phyloP scores from a whole-genome alignment of 441 rosid species.

The Metrosideros polymorpha region DNA sequence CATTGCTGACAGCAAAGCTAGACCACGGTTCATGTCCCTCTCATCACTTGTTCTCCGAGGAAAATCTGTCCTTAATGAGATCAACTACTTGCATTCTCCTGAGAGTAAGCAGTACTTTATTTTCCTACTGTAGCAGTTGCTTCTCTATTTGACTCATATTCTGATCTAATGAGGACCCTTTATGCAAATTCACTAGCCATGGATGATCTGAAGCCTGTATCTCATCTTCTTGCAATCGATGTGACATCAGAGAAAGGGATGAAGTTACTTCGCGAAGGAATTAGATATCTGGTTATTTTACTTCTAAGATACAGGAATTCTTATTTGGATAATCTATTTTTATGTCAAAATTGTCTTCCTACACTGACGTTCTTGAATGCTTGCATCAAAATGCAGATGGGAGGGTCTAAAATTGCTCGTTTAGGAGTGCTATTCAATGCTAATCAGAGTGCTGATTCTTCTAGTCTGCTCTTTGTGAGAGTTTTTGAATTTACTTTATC shows the following conservation, averaged over 20 bases:
- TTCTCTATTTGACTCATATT: constrained; percentile 10
- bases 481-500: constrained; percentile 57
- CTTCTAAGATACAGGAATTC: background rate
- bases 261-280: constrained; percentile 84
- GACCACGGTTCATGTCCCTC: constrained; percentile 65
- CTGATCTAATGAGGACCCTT: constrained; percentile 1
- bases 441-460: constrained; percentile 37
- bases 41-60: constrained; percentile 50
- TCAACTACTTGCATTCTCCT: constrained; percentile 86
- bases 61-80: constrained; percentile 53
- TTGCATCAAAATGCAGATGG: constrained; percentile 40
- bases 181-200: constrained; percentile 39
- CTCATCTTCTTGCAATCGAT: constrained; percentile 89
- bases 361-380: background rate
- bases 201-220: constrained; percentile 86
- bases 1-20: constrained; percentile 50
- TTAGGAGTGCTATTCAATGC: constrained; percentile 73
- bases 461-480: constrained; percentile 56
- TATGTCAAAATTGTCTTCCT: background rate
- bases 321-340: constrained; percentile 7
- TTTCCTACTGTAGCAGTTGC: constrained; percentile 3
- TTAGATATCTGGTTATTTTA: constrained; percentile 66
- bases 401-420: constrained; percentile 77
- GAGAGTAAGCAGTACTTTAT: constrained; percentile 46
- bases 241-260: constrained; percentile 66